Evolutionary conservation across 1,284 basidiomycete species (phyloP), one percentile per base, ranked within the genome.

Genomic region (Athelia psychrophila): DNA sequence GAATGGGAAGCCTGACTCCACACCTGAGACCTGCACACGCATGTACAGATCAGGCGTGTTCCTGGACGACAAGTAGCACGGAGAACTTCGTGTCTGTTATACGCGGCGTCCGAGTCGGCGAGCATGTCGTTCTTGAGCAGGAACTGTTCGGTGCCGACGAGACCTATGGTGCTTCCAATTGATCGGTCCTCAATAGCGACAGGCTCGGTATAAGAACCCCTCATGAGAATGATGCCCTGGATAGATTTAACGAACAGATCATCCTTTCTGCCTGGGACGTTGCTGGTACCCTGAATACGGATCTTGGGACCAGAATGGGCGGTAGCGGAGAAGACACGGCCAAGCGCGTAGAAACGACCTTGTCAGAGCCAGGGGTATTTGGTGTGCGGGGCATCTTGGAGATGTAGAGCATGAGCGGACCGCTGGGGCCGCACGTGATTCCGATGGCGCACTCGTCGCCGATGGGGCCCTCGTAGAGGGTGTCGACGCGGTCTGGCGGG

Each of bases 21-120:
- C 96, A 96, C 83, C 99, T 99, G 63, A 99, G 91, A 83, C 96
- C 97, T 83, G 99, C 97, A 99, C 97, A 60, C 99, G 91, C 80
- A 99, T 99, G 70, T 97, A 97, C 55, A 99, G 82, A 83, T 99
- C 96, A 60, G 94, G 85, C 60, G 96, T 95, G 75, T 99, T 99
- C 91, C 75, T 91, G 97, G 47, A 99, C 97, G 86, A 99, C 97
- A 66, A 97, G 97, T 40, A 96, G 99, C 58, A 99, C 97, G 70
- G 94, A 96, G 85, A 96, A 97, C 81, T 93, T 95, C 96, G 98
- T 99, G 76, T 98, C 95, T 97, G 86, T 99, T 99, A 84, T 99
- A 96, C 50, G 97, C 97, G 53, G 95, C 98, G 79, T 99, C 97
- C 54, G 93, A 95, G 58, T 90, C 88, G 59, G 97, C 98, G 66